Conservation (phyloP, 2,329 filamentous ascomycete species). For the Colletotrichum incanum region DNA sequence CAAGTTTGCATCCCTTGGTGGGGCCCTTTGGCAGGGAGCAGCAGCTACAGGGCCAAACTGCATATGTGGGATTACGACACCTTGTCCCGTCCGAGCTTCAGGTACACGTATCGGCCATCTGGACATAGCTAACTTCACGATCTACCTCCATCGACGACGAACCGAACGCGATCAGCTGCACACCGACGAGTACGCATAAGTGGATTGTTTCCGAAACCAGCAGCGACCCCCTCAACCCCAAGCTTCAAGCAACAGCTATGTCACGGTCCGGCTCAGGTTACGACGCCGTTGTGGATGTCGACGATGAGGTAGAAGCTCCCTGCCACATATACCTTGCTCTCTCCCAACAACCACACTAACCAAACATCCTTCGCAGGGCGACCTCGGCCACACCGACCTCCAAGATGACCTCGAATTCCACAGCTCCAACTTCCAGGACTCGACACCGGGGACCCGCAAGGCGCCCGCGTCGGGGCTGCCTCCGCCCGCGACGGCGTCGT, state of each 20-base stretch:
- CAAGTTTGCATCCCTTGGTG: background rate
- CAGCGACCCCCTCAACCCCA: background rate
- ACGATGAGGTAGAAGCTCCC: slow-evolving; percentile 84
- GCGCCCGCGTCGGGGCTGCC: slow-evolving; percentile 66
- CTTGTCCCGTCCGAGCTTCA: slow-evolving; percentile 48
- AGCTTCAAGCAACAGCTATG: slow-evolving; percentile 65
- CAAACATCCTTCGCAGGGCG: slow-evolving; percentile 74
- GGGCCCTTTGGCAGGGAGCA: background rate
- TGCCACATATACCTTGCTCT: background rate
- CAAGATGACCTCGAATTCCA: slow-evolving; percentile 99
- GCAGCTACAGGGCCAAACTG: slow-evolving; percentile 28
- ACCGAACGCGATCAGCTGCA: background rate
- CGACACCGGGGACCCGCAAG: slow-evolving; percentile 64
- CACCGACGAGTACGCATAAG: slow-evolving; percentile 3
- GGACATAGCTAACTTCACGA: slow-evolving; percentile 4
- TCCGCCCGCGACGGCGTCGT: slow-evolving; percentile 68
- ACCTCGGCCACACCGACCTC: slow-evolving; percentile 97
- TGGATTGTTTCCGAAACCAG: background rate
- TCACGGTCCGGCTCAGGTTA: slow-evolving; percentile 82
- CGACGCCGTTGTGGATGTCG: slow-evolving; percentile 97
- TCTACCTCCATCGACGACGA: slow-evolving; percentile 4
- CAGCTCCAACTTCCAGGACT: slow-evolving; percentile 85
- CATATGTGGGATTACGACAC: slow-evolving; percentile 50
- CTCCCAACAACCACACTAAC: slow-evolving; percentile 15
- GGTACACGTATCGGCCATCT: slow-evolving; percentile 11